Conservation (phyloP, 2,329 filamentous ascomycete genomes). For the Penicillium oxalicum region DNA sequence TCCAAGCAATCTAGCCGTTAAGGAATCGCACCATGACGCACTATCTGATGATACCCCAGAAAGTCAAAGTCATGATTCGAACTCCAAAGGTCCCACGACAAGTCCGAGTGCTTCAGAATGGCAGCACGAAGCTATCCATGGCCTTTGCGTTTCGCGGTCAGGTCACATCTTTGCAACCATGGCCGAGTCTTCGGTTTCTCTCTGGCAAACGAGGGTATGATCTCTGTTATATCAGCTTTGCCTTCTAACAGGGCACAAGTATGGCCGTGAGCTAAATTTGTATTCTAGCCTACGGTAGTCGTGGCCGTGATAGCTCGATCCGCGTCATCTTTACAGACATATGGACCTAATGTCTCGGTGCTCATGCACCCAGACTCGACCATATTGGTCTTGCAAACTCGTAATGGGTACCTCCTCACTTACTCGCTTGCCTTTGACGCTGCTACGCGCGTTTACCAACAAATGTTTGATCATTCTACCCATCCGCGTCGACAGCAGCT, state of each 20-base stretch:
- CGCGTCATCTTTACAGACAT: slow-evolving; percentile 67
- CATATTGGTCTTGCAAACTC: slow-evolving; percentile 85
- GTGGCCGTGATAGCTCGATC: slow-evolving; percentile 82
- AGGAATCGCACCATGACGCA: slow-evolving; percentile 11
- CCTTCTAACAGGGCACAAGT: slow-evolving; percentile 1
- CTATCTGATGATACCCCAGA: slow-evolving; percentile 5
- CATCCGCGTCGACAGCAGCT: slow-evolving; percentile 43
- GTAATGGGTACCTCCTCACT: slow-evolving; percentile 81
- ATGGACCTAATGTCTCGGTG: slow-evolving; percentile 78
- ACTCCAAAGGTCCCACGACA: slow-evolving; percentile 14
- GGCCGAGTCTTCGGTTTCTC: slow-evolving; percentile 74
- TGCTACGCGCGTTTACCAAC: slow-evolving; percentile 75
- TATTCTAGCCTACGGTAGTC: slow-evolving; percentile 70
- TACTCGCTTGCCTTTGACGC: slow-evolving; percentile 86
- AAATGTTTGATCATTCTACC: slow-evolving; percentile 57
- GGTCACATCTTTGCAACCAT: slow-evolving; percentile 85
- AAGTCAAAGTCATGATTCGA: slow-evolving; percentile 2
- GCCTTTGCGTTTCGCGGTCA: slow-evolving; percentile 68
- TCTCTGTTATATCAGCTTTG: not conserved
- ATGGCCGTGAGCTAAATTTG: slow-evolving; percentile 21
- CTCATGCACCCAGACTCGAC: slow-evolving; percentile 85
- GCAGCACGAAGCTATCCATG: slow-evolving; percentile 62
- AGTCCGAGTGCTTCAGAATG: slow-evolving; percentile 31
- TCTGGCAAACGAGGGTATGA: slow-evolving; percentile 91
- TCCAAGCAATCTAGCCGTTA: slow-evolving; percentile 19